Base-by-base conservation (phyloP, 2,329 filamentous ascomycete species). In the Juglanconis juglandina region DNA sequence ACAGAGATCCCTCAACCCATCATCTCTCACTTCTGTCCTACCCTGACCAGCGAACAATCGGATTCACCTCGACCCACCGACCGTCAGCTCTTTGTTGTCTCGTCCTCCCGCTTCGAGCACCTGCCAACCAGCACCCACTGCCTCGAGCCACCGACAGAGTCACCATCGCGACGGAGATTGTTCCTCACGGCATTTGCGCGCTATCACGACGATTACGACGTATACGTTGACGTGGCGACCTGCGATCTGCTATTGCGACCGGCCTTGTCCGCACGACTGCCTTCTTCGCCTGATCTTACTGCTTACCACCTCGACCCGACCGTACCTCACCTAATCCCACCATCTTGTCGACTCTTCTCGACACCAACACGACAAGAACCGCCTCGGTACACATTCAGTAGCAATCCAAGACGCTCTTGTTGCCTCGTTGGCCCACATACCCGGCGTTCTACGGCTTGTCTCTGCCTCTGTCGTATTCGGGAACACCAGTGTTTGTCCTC, bases 181-280 rank as follows among this genome's bases (percentile, higher is more conserved):
- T 49, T 33, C 32, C 11, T 32, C 48, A 5, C 34, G 24, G 14
- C 9, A 46, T 35, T 33, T 50, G 51, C 56, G 47, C 58, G 33
- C 47, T 35, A 48, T 48, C 58, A 57, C 61, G 54, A 58, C 56
- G 30, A 56, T 34, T 17, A 55, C 57, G 33, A 50, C 17, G 42
- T 51, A 34, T 30, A 42, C 53, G 37, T 14, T 58, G 58, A 55
- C 33, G 30, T 54, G 55, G 44, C 53, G 59, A 56, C 11, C 47
- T 46, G 48, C 60, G 56, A 62, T 51, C 57, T 24, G 24, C 24
- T 24, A 14, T 14, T 46, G 52, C 50, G 50, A 53, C 53, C 53
- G 52, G 39, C 54, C 50, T 35, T 60, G 47, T 48, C 33, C 37
- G 34, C 32, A 51, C 55, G 50, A 55, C 53, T 50, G 51, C 52